Base-by-base conservation (phyloP, 2,329 filamentous ascomycete genomes). In the Cercospora janseana region DNA sequence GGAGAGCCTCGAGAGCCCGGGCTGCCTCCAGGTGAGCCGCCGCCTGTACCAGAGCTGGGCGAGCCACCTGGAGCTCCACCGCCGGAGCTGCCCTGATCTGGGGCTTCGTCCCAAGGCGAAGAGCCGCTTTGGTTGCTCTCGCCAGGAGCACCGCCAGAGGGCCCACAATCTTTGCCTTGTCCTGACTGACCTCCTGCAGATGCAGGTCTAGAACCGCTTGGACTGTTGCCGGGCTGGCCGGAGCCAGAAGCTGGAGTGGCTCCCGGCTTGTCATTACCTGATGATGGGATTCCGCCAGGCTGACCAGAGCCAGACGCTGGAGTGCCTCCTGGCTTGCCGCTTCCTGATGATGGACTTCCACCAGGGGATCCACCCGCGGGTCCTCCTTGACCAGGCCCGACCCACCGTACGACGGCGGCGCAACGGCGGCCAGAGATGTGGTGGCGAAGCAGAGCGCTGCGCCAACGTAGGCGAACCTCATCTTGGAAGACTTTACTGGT, bases 391-490 rank as follows among this genome's bases (percentile, higher is more conserved):
- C 4, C 7, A 29, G 21, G 12, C 31, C 38, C n/a, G n/a, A 32
- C n/a, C 24, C 21, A 16, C 28, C 48, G 13, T 50, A 46, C 7
- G 26, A n/a, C 10, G 13, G 42, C 4, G 34, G 49, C 23, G 12
- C 26, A 10, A 23, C 21, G 10, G 13, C 42, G 8, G 42, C 49
- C 12, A 34, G 13, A 6, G 35, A 26, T n/a, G 42, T 42, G 4
- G 42, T 34, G 18, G 37, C 35, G 4, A 46, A 34, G 4, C 34
- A 42, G 0, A 51, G 16, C 15, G 51, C 51, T 18, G 40, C 43
- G 13, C 18, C 28, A 27, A 43, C 28, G 29, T 29, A 15, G 31
- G 46, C 32, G 42, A 46, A 46, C 15, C 41, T 51, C 49, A 54
- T 54, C 20, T 46, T 43, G 37, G 24, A 12, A 5, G 16, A 28